A percentile compares a stretch with the other conserved stretches of the same genome.
phyloP scores from a whole-genome alignment of 75 land plant genomes.

The Pinus tabuliformis region DNA sequence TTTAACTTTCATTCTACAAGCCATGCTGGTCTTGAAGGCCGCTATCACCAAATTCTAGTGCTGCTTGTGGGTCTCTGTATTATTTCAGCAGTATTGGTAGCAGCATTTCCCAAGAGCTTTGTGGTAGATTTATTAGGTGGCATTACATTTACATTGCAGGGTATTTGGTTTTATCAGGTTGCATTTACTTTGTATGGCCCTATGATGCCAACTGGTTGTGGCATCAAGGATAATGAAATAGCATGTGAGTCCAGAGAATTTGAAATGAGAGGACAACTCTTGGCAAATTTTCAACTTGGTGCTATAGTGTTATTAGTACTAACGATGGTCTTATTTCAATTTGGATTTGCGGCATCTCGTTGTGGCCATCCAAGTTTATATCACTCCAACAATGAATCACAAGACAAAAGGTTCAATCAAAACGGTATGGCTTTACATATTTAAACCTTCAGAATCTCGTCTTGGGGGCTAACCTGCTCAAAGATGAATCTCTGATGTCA shows the following conservation, averaged over 20 bases:
- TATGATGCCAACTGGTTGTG: slow-evolving; percentile 86
- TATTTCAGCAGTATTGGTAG: slow-evolving; percentile 49
- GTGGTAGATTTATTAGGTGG: slow-evolving; percentile 65
- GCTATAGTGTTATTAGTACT: slow-evolving; percentile 1
- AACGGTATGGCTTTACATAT: no score
- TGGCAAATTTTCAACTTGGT: slow-evolving; percentile 77
- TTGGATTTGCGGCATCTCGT: slow-evolving; percentile 11
- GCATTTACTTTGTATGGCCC: slow-evolving; percentile 93
- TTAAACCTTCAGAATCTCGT: no score
- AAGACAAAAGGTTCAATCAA: background rate
- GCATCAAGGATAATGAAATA: slow-evolving; percentile 34
- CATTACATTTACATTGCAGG: slow-evolving; percentile 77
- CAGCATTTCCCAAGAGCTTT: slow-evolving; percentile 71
- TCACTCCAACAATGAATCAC: background rate
- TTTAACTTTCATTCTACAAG: slow-evolving; percentile 93
- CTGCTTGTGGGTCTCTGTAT: slow-evolving; percentile 76
- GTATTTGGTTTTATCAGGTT: slow-evolving; percentile 93
- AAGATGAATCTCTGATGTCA: no score
- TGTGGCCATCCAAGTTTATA: slow-evolving; percentile 5
- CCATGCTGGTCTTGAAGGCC: slow-evolving; percentile 91
- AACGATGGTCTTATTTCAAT: background rate
- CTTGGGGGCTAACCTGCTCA: no score
- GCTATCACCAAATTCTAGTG: slow-evolving; percentile 85
- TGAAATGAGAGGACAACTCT: slow-evolving; percentile 65
- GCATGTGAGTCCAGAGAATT: slow-evolving; percentile 40